Evolutionary conservation across 2,329 filamentous ascomycete genomes (phyloP).

Genomic region (Paecilomyces dactylethromorphus): DNA sequence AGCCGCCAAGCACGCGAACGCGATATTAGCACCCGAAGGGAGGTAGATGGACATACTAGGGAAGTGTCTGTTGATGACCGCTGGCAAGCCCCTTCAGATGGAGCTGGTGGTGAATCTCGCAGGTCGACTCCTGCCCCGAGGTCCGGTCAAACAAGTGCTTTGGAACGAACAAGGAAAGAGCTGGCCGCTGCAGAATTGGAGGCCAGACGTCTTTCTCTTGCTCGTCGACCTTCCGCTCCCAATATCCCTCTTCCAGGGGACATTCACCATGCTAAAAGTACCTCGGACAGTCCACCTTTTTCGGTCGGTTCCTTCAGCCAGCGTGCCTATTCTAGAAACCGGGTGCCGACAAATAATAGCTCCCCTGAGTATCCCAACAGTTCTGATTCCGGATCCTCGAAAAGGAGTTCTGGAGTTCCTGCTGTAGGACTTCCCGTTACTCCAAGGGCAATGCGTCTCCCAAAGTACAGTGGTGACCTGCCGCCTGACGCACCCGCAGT

Average conservation of each 20-base stretch:
- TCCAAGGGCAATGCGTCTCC: conserved; percentile 81
- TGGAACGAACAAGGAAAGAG: conserved; percentile 64
- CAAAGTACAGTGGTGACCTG: conserved; percentile 51
- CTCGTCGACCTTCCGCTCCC: conserved; percentile 71
- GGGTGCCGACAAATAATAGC: conserved; percentile 24
- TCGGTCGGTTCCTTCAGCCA: conserved; percentile 25
- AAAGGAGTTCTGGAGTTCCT: conserved; percentile 42
- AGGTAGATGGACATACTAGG: neutral
- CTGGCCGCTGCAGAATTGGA: conserved; percentile 79
- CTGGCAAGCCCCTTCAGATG: conserved; percentile 1
- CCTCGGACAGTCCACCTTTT: conserved; percentile 39
- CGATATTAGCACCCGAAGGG: conserved; percentile 7
- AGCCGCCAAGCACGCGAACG: conserved; percentile 19
- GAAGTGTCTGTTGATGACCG: neutral
- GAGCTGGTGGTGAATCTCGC: conserved; percentile 14
- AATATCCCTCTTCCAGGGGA: conserved; percentile 69
- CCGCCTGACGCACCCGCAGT: conserved; percentile 49
- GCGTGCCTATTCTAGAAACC: conserved; percentile 23
- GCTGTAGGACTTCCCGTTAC: conserved; percentile 81
- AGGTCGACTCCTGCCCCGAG: conserved; percentile 14
- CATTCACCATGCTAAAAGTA: conserved; percentile 33
- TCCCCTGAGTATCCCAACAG: conserved; percentile 34
- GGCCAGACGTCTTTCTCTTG: conserved; percentile 76
- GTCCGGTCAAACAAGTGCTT: conserved; percentile 36
- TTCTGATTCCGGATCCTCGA: conserved; percentile 34